These are phyloP conservation scores for Fusarium mundagurra DNA, from an alignment of 2,329 filamentous ascomycete genomes.

Conservation along the genomic window DNA sequence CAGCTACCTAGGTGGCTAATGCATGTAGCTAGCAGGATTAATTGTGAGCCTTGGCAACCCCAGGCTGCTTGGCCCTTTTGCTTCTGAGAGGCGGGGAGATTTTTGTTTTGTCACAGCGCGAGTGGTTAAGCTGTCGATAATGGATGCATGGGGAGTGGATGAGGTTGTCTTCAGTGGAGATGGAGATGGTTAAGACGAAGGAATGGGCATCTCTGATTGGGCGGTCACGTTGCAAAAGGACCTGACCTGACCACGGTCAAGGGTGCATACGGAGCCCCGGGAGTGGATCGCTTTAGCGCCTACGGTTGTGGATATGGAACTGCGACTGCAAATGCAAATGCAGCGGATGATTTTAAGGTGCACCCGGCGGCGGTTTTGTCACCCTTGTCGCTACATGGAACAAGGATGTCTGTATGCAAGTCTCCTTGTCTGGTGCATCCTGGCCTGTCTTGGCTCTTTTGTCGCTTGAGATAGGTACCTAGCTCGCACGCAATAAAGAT, in stretches of 20 bases:
- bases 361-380: constrained; percentile 42
- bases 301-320: constrained; percentile 6
- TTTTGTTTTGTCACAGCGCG: constrained; percentile 27
- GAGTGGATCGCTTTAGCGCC: constrained; percentile 44
- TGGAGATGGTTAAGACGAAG: constrained; percentile 15
- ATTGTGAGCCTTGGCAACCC: constrained; percentile 34
- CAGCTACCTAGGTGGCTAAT: constrained; percentile 1
- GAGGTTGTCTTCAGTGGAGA: constrained; percentile 30
- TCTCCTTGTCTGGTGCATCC: constrained; percentile 17
- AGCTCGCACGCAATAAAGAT: constrained; percentile 35
- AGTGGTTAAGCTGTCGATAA: constrained; percentile 28
- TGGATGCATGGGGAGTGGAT: constrained; percentile 34
- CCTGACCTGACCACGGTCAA: constrained; percentile 31
- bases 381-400: constrained; percentile 18
- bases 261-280: constrained; percentile 32
- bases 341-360: constrained; percentile 45
- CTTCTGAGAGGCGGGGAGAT: constrained; percentile 34
- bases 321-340: constrained; percentile 16
- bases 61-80: constrained; percentile 34
- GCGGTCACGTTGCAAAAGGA: constrained; percentile 36
- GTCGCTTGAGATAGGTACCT: constrained; percentile 29
- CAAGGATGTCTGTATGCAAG: constrained; percentile 11
- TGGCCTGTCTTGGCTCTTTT: constrained; percentile 28
- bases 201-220: constrained; percentile 14
- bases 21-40: background rate